Base-by-base conservation (phyloP, 768 basidiomycete species). In the Amanita polypyramis region DNA sequence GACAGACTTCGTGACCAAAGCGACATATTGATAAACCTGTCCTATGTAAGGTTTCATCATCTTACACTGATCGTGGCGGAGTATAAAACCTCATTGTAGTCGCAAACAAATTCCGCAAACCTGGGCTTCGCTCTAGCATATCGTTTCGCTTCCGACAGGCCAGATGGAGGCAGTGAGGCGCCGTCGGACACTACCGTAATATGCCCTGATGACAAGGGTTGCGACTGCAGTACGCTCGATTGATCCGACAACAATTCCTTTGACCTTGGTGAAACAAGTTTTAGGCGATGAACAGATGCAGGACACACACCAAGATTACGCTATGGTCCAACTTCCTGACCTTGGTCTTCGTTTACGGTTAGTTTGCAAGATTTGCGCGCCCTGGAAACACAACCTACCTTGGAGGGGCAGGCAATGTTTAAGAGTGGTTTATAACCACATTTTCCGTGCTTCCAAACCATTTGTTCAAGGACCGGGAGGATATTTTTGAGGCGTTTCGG, bases 161-260 rank as follows among this genome's bases (percentile, higher is more conserved):
- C 46, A 19, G 67, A 60, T 27, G 74, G 61, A 14, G 65, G 23
- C 30, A 80, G 68, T 2, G 70, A 62, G 30, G 74, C 70, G 12
- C 75, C 70, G 5, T 65, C 64, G 0, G 79, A 79, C 46, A 82
- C 77, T 21, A 78, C 52, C 2, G 83, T 80, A 4, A 66, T 58
- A 49, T 77, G 67, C 10, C 49, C 60, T 2, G 56, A 59, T 10
- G 61, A 45, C 2, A 70, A 64, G 1, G 58, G 60, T 55, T 91
- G 85, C 1, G 83, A 77, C 6, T 62, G 67, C 32, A 80, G 53
- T 20, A 75, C 72, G 27, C 75, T 60, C 4, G 80, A 77, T 38
- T 72, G 68, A 60, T 88, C 86, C 0, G 88, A 84, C 66, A 89
- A 76, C 57, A 87, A 67, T 64, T 86, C 86, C 85, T 90, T 55